Conservation (phyloP, 2,329 filamentous ascomycete genomes). For the Myriosclerotinia duriaeana region DNA sequence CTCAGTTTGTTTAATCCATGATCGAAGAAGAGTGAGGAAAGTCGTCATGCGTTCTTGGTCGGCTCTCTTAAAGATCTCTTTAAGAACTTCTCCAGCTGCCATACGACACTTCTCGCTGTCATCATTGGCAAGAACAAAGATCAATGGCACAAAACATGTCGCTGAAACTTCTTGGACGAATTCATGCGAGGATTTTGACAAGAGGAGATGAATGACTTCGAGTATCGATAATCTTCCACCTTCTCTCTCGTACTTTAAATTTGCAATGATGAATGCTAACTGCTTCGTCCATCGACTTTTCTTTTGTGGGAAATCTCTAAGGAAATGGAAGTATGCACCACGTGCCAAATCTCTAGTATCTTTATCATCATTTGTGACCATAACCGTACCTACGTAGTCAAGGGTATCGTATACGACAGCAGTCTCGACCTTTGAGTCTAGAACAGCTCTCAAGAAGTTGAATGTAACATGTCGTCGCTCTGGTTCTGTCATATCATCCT, state of each 20-base stretch:
- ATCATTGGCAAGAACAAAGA: constrained; percentile 85
- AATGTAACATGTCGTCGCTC: constrained; percentile 91
- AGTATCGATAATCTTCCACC: constrained; percentile 89
- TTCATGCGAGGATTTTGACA: constrained; percentile 79
- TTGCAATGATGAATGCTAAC: constrained; percentile 82
- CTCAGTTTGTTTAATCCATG: constrained; percentile 74
- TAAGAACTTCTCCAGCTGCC: constrained; percentile 76
- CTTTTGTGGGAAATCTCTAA: constrained; percentile 91
- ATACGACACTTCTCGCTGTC: constrained; percentile 82
- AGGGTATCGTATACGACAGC: constrained; percentile 87
- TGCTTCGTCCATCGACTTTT: constrained; percentile 88
- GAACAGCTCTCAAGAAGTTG: constrained; percentile 84
- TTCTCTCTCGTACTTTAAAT: constrained; percentile 85
- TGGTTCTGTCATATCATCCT: constrained; percentile 87
- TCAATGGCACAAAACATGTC: constrained; percentile 80
- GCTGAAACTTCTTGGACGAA: constrained; percentile 79
- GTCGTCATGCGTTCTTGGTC: constrained; percentile 69
- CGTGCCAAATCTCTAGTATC: constrained; percentile 84
- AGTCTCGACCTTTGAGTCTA: constrained; percentile 82
- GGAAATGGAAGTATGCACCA: constrained; percentile 89
- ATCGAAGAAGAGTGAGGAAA: constrained; percentile 68
- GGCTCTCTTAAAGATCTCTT: constrained; percentile 75
- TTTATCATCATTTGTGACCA: constrained; percentile 94
- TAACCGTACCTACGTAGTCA: constrained; percentile 84
- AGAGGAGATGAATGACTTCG: constrained; percentile 83